Evolutionary conservation across 805 yeast genomes (phyloP).

Genomic region (Ogataea ganodermae): DNA sequence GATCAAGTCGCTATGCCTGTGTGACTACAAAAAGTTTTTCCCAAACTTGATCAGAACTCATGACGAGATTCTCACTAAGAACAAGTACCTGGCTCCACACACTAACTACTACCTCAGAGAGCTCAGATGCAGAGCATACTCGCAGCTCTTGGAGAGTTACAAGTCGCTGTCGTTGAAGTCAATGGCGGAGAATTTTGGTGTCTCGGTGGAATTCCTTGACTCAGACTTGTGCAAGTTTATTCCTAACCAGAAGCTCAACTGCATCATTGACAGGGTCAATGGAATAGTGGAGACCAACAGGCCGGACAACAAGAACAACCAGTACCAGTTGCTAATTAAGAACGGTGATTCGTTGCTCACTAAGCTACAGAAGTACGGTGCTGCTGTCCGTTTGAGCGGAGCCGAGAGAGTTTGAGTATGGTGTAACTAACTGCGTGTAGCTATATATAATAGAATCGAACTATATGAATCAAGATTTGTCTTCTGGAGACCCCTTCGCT

Average conservation of each 20-base stretch:
- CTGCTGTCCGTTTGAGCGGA: slow-evolving; percentile 94
- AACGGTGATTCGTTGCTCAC: slow-evolving; percentile 93
- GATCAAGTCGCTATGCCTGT: slow-evolving; percentile 83
- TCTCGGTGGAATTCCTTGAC: slow-evolving; percentile 84
- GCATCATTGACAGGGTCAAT: slow-evolving; percentile 93
- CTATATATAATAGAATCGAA: neutral
- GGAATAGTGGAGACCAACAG: slow-evolving; percentile 95
- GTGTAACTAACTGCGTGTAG: neutral
- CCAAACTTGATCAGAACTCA: slow-evolving; percentile 74
- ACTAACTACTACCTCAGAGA: slow-evolving; percentile 85
- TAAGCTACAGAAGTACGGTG: slow-evolving; percentile 93
- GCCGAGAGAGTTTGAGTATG: slow-evolving; percentile 61
- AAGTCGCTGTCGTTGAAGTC: slow-evolving; percentile 85
- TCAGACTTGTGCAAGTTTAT: slow-evolving; percentile 84
- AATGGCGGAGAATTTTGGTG: slow-evolving; percentile 93
- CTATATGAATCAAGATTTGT: neutral
- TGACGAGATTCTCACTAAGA: slow-evolving; percentile 66
- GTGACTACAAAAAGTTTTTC: slow-evolving; percentile 83
- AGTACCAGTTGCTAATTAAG: slow-evolving; percentile 83
- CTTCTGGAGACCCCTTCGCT: neutral
- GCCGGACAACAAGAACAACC: slow-evolving; percentile 94
- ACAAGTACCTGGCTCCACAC: slow-evolving; percentile 71
- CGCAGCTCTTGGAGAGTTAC: slow-evolving; percentile 92
- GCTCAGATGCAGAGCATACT: slow-evolving; percentile 91
- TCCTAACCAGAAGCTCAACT: slow-evolving; percentile 90